A percentile compares a stretch with the other conserved stretches of the same genome.
phyloP scores from a whole-genome alignment of 106 monocot species.

The Dendrobium catenatum region DNA sequence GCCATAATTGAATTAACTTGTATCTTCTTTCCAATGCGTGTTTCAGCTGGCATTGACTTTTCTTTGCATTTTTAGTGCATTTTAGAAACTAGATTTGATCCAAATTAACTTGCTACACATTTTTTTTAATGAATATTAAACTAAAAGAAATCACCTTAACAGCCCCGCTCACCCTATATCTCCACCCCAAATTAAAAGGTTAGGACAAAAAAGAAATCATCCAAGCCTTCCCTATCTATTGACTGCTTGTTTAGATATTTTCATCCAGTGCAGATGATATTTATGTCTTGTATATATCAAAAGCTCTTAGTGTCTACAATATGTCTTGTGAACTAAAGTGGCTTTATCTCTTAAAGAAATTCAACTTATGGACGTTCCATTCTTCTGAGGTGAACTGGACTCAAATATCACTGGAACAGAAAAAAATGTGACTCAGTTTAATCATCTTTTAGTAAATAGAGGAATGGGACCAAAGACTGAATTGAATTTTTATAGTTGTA shows the following conservation, averaged over 20 bases:
- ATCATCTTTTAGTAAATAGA: too few species aligned
- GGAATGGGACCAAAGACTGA: too few species aligned
- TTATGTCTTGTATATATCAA: background rate
- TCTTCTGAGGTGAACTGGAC: too few species aligned
- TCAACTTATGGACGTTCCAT: too few species aligned
- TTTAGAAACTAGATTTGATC: background rate
- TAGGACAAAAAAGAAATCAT: background rate
- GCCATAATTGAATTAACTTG: background rate
- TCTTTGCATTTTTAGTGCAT: background rate
- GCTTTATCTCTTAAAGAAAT: too few species aligned
- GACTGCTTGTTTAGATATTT: background rate
- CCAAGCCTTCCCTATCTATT: background rate
- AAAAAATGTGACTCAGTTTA: too few species aligned
- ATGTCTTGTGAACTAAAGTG: too few species aligned
- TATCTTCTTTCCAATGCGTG: background rate
- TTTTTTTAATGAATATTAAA: background rate
- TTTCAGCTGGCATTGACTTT: background rate
- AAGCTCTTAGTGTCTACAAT: too few species aligned
- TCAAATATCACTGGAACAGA: too few species aligned
- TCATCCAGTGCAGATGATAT: background rate
- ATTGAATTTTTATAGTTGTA: too few species aligned
- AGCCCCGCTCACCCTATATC: too few species aligned
- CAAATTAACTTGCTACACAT: background rate
- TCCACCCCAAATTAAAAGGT: too few species aligned
- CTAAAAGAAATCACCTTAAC: background rate